Percentiles rank a stretch among this genome's conserved stretches.
phyloP scores from a whole-genome alignment of 1,284 basidiomycete species.

The Pholiota adiposa region DNA sequence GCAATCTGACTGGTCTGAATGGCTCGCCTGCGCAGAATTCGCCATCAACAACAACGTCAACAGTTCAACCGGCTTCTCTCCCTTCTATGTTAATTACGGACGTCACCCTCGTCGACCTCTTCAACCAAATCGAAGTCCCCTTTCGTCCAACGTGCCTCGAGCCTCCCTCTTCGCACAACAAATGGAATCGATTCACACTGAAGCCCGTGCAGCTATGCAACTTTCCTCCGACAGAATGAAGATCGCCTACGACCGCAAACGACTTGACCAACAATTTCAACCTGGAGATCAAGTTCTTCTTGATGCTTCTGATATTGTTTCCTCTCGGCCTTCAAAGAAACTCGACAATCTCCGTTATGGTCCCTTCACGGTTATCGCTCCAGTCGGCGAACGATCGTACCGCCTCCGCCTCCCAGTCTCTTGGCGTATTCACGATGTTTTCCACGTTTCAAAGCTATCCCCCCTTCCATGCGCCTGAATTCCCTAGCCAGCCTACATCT shows the following conservation, averaged over 20 bases:
- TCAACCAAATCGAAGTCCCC: too few species aligned
- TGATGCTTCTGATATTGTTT: slow-evolving; percentile 10
- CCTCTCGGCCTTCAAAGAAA: slow-evolving; percentile 15
- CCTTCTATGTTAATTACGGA: too few species aligned
- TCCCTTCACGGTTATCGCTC: slow-evolving; percentile 19
- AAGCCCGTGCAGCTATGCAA: too few species aligned
- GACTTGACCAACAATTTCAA: not conserved
- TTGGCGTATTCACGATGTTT: slow-evolving; percentile 6
- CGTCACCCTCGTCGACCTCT: too few species aligned
- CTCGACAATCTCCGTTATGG: slow-evolving; percentile 18
- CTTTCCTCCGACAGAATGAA: too few species aligned
- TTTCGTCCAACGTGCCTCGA: too few species aligned
- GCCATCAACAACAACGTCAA: too few species aligned
- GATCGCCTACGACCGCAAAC: not conserved
- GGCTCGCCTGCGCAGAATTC: too few species aligned
- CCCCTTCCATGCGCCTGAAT: not conserved
- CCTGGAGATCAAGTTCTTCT: slow-evolving; percentile 17
- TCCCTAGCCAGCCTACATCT: not conserved
- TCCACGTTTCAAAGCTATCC: slow-evolving; percentile 9
- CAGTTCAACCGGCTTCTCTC: too few species aligned
- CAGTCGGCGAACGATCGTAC: slow-evolving; percentile 8
- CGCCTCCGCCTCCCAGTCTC: not conserved
- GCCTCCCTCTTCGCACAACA: too few species aligned
- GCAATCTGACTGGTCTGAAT: too few species aligned
- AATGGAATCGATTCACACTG: too few species aligned